phyloP scores from a whole-genome alignment of 208 protist species.

The Trypanosoma grayi region DNA sequence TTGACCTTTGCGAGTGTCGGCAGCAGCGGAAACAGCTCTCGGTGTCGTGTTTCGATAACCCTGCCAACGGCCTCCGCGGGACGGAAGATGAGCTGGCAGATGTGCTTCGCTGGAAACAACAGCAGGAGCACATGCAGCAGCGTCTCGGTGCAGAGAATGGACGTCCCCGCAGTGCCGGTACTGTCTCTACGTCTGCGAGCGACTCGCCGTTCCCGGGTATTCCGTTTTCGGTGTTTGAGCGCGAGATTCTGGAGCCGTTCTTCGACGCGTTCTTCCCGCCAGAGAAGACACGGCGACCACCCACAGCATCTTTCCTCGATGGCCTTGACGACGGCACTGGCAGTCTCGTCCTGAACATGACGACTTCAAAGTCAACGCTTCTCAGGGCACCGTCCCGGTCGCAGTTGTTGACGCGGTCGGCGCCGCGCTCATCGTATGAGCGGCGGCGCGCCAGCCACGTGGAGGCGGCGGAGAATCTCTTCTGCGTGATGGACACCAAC shows the following conservation, averaged over 20 bases:
- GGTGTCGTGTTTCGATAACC: neutral
- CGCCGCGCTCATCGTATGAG: slow-evolving; percentile 8
- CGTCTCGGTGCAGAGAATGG: neutral
- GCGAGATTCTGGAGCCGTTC: slow-evolving; percentile 49
- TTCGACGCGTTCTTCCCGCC: slow-evolving; percentile 43
- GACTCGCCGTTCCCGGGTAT: slow-evolving; percentile 20
- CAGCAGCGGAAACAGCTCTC: neutral
- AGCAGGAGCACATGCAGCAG: slow-evolving; percentile 5
- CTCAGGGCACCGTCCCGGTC: neutral
- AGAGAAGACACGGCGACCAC: too few species aligned
- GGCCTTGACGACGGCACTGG: too few species aligned
- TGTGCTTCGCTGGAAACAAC: slow-evolving; percentile 19
- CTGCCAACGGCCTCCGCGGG: neutral
- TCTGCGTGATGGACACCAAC: slow-evolving; percentile 64
- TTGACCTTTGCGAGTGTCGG: slow-evolving; percentile 20
- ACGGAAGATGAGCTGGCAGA: slow-evolving; percentile 3
- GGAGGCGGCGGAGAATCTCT: slow-evolving; percentile 45
- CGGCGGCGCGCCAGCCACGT: slow-evolving; percentile 27
- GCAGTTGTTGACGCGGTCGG: neutral
- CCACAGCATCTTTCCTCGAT: too few species aligned
- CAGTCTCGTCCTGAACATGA: neutral
- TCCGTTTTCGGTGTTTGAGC: slow-evolving; percentile 47
- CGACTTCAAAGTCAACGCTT: neutral
- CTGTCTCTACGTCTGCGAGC: neutral
- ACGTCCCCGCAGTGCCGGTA: too few species aligned